These are phyloP conservation scores for Daldinia decipiens DNA, from an alignment of 495 filamentous ascomycete species.

Conservation along the genomic window DNA sequence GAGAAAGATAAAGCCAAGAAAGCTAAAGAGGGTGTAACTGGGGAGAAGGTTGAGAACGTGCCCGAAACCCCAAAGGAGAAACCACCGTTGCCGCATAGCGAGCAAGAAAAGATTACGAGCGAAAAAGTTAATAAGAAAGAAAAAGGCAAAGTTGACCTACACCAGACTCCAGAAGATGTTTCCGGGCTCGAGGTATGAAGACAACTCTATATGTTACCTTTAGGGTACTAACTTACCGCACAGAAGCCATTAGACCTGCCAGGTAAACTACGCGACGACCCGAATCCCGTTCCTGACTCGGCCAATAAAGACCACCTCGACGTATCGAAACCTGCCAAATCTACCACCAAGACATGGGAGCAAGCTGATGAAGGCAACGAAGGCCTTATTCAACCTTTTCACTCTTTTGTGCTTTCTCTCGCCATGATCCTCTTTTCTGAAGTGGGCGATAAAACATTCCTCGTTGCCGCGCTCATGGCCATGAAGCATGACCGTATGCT, in stretches of 20 bases:
- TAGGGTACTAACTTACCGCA: constrained; percentile 22
- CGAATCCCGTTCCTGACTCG: constrained; percentile 75
- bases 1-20: constrained; percentile 81
- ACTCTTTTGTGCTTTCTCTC: constrained; percentile 91
- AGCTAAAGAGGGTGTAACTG: constrained; percentile 66
- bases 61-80: constrained; percentile 86
- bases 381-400: constrained; percentile 81
- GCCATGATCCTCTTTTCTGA: constrained; percentile 99
- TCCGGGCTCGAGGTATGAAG: constrained; percentile 73
- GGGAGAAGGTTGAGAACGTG: constrained; percentile 72
- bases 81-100: constrained; percentile 81
- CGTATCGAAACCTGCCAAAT: constrained; percentile 63
- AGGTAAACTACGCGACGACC: constrained; percentile 80
- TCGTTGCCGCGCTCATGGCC: constrained; percentile 97
- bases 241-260: constrained; percentile 88
- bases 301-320: constrained; percentile 74
- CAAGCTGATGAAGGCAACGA: constrained; percentile 58
- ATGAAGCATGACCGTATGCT: constrained; percentile 96
- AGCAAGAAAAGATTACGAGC: constrained; percentile 67
- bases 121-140: constrained; percentile 53
- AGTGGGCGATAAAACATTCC: constrained; percentile 97
- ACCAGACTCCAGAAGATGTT: constrained; percentile 56
- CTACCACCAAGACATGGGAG: constrained; percentile 45
- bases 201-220: background rate
- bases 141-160: constrained; percentile 53